phyloP scores from a whole-genome alignment of 2,329 filamentous ascomycete genomes.

The Bipolaris gigantea region DNA sequence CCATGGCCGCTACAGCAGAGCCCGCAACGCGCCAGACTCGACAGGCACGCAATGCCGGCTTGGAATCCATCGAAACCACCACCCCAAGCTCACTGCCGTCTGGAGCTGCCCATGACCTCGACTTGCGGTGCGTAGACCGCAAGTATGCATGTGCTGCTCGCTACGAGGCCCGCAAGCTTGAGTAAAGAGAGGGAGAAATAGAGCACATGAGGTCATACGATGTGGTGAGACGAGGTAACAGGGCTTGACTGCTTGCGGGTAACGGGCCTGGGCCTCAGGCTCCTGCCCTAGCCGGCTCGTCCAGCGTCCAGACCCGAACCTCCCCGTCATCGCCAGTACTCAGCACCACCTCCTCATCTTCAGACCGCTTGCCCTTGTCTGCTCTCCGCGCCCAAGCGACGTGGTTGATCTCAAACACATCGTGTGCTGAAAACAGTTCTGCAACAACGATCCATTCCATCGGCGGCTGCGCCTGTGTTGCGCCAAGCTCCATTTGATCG shows the following conservation, averaged over 20 bases:
- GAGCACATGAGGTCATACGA: constrained; percentile 1
- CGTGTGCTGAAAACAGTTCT: constrained; percentile 74
- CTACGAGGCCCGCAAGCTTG: not conserved
- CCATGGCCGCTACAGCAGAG: no score
- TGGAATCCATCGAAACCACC: no score
- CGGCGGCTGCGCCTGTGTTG: constrained; percentile 18
- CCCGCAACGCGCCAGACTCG: no score
- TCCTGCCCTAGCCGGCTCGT: constrained; percentile 7
- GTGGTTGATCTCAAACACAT: constrained; percentile 93
- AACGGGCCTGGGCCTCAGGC: not conserved
- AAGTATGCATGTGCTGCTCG: not conserved
- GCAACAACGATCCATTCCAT: constrained; percentile 73
- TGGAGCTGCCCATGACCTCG: not conserved
- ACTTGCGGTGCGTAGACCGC: not conserved
- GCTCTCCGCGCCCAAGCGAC: constrained; percentile 81
- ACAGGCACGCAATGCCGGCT: no score
- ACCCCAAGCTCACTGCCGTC: no score
- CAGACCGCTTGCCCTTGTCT: constrained; percentile 64
- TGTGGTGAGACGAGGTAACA: not conserved
- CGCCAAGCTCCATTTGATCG: constrained; percentile 22
- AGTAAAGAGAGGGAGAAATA: not conserved
- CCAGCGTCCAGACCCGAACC: constrained; percentile 74
- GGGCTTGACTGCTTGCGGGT: not conserved
- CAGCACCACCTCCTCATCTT: constrained; percentile 79
- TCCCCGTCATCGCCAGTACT: constrained; percentile 91